Percentiles rank a stretch among this genome's conserved stretches.
Conservation (phyloP, 169 alveolate genomes). For the Pseudocohnilembus persalinus region DNA sequence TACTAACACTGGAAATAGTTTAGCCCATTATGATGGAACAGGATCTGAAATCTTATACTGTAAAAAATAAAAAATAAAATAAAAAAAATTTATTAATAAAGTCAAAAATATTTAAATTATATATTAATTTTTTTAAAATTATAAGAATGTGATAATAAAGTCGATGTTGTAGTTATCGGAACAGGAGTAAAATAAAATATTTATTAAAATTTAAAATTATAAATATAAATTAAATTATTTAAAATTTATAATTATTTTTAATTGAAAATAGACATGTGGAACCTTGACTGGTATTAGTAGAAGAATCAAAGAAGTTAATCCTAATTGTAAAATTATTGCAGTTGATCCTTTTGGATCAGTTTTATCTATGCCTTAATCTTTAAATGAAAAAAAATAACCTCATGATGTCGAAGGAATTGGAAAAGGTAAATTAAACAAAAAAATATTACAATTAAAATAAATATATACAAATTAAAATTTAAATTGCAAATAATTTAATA, state of each 20-base stretch:
- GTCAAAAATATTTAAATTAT: no score
- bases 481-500: not conserved
- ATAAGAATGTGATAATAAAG: slow-evolving; percentile 80
- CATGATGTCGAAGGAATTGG: slow-evolving; percentile 91
- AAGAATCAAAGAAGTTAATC: slow-evolving; percentile 82
- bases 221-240: no score
- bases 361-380: slow-evolving; percentile 66
- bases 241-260: no score
- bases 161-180: slow-evolving; percentile 81
- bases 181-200: slow-evolving; percentile 62
- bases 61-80: no score
- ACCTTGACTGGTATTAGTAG: slow-evolving; percentile 91
- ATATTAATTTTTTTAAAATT: no score
- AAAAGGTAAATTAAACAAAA: no score
- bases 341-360: slow-evolving; percentile 92
- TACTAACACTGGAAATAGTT: slow-evolving; percentile 87
- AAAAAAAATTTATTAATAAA: no score
- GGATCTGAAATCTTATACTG: slow-evolving; percentile 88
- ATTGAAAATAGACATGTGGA: slow-evolving; percentile 94
- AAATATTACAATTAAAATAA: no score
- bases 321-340: slow-evolving; percentile 77
- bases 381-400: slow-evolving; percentile 30
- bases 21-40: slow-evolving; percentile 91
- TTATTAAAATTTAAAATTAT: no score
- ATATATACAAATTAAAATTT: no score